Evolutionary conservation across 148 eudicot species (phyloP).

Genomic region (Talinum fruticosum): DNA sequence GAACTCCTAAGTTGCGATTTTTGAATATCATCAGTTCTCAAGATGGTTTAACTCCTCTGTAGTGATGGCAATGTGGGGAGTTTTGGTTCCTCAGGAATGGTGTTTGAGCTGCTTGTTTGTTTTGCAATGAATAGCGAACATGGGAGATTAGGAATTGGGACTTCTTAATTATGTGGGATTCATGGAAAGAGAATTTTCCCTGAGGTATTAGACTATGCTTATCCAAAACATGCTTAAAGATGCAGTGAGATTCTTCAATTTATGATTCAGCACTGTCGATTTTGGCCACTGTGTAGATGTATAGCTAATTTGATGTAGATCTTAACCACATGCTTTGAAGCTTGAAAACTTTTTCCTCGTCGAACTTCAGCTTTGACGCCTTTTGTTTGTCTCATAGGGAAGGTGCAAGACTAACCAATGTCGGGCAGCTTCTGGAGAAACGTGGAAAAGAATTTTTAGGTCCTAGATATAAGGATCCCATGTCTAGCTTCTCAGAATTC

Average conservation of each 20-base stretch:
- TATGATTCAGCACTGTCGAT: neutral
- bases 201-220: neutral
- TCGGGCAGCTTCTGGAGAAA: constrained; percentile 69
- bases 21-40: no score
- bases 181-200: neutral
- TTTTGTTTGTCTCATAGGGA: constrained; percentile 34
- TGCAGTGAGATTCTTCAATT: neutral
- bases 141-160: no score
- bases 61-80: no score
- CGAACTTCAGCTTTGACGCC: neutral
- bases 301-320: neutral
- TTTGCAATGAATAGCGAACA: no score
- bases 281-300: constrained; percentile 13
- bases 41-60: no score
- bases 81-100: no score
- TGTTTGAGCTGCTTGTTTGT: no score
- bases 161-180: no score
- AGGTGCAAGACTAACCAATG: constrained; percentile 52
- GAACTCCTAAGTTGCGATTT: no score
- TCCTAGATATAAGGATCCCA: constrained; percentile 63
- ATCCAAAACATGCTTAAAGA: neutral
- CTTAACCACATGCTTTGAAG: neutral
- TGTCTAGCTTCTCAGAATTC: constrained; percentile 75
- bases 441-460: constrained; percentile 68
- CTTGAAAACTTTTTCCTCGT: no score